Evolutionary conservation across 2,329 filamentous ascomycete genomes (phyloP).

Genomic region (Cytospora piceae): DNA sequence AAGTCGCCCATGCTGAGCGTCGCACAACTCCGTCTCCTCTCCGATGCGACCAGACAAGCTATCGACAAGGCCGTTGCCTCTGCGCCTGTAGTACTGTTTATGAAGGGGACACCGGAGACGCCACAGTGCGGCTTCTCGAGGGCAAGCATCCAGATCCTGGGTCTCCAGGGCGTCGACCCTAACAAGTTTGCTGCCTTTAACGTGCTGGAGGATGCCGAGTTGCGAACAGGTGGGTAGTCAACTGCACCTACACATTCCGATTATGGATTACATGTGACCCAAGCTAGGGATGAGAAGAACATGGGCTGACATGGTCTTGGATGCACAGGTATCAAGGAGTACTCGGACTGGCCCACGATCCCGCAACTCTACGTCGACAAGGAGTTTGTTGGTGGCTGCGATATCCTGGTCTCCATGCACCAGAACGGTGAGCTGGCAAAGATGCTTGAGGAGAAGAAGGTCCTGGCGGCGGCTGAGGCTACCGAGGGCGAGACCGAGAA

Average conservation of each 20-base stretch:
- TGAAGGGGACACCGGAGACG: conserved; percentile 84
- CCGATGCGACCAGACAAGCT: conserved; percentile 75
- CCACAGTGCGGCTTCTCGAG: conserved; percentile 89
- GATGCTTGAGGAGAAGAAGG: conserved; percentile 87
- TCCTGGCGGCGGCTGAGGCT: conserved; percentile 66
- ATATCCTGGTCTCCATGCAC: conserved; percentile 97
- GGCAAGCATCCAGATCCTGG: conserved; percentile 91
- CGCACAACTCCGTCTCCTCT: conserved; percentile 64
- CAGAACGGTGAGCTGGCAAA: conserved; percentile 92
- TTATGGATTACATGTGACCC: background rate
- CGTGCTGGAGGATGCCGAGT: conserved; percentile 86
- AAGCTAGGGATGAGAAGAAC: background rate
- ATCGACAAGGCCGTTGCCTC: conserved; percentile 90
- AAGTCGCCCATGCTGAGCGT: conserved; percentile 31
- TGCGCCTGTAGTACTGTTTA: conserved; percentile 92
- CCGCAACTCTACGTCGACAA: conserved; percentile 94
- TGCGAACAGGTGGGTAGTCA: conserved; percentile 70
- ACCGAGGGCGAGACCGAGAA: conserved; percentile 40
- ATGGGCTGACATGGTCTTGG: conserved; percentile 23
- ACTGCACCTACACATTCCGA: background rate
- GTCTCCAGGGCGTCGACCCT: conserved; percentile 92
- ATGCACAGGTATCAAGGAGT: conserved; percentile 88
- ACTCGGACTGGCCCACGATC: conserved; percentile 98
- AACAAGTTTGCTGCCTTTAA: conserved; percentile 98
- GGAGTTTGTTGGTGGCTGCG: conserved; percentile 97